Base-by-base conservation (phyloP, 1,284 basidiomycete species). In the Ustilago shanxiensis region DNA sequence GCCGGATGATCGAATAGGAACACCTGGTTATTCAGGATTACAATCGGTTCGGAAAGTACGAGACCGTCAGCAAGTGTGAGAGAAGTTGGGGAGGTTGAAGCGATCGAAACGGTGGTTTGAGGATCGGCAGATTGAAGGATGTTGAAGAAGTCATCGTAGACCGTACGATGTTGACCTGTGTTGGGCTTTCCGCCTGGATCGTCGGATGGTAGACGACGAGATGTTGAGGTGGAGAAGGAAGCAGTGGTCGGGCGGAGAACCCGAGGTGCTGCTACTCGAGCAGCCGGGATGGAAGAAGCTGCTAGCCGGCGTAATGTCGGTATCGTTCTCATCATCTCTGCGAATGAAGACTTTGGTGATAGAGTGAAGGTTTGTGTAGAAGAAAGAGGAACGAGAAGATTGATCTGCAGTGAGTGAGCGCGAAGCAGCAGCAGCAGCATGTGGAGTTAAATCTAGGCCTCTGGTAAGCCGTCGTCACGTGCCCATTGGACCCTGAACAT, bases 1-100 rank as follows among this genome's bases (percentile, higher is more conserved):
- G 88, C 85, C 1, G 93, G 92, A 1, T 93, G 92, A 83, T 98
- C 91, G 95, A 95, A 99, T 37, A 98, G 86, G 61, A 95, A 92
- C 0, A 94, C 93, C 56, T 70, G 58, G 6, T 93, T 94, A 77
- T 95, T 93, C 4, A 96, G 86, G 73, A 99, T 92, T 16, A 98
- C 89, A 71, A 91, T 91, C 0, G 95, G 90, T 0, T 91, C 91
- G 0, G 91, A 90, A 0, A 97, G 86, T 14, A 94, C 86, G 26
- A 96, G 89, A 1, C 95, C 94, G 31, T 76, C 79, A 0, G 81
- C 88, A 2, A 83, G 68, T 5, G 82, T 83, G 11, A 82, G 61
- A 1, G 58, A 64, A 1, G 62, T 57, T 7, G 67, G 65, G 1
- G 77, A 74, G 35, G 80, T 79, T 6, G 74, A 75, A 3, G 66